Conservation (phyloP, 73 alveolate genomes). For the Uronychia binucleata region DNA sequence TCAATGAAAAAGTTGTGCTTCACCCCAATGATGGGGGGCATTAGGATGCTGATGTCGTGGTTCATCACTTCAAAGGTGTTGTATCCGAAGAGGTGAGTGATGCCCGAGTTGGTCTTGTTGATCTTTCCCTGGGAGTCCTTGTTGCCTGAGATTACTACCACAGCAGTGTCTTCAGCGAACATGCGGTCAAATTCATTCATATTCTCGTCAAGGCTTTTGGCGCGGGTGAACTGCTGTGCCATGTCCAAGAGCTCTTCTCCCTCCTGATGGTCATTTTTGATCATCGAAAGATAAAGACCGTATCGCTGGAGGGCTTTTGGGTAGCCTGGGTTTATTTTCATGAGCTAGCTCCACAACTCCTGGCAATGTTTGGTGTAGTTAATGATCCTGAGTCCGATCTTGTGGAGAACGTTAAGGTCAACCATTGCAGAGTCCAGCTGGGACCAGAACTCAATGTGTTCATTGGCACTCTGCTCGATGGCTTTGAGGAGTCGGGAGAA, state of each 20-base stretch:
- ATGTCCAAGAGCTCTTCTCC: constrained; percentile 27
- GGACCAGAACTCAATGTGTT: constrained; percentile 57
- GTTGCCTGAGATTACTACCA: constrained; percentile 42
- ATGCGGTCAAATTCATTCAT: constrained; percentile 42
- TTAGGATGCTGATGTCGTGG: constrained; percentile 45
- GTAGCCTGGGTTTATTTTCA: constrained; percentile 42
- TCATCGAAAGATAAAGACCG: constrained; percentile 35
- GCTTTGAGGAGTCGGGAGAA: constrained; percentile 32
- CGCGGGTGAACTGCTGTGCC: constrained; percentile 19
- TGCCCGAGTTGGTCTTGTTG: constrained; percentile 44
- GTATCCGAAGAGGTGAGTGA: constrained; percentile 37
- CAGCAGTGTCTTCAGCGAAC: constrained; percentile 58
- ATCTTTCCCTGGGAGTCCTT: constrained; percentile 46
- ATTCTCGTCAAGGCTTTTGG: constrained; percentile 32
- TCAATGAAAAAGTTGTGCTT: constrained; percentile 47
- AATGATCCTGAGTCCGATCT: constrained; percentile 42
- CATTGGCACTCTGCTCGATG: constrained; percentile 40
- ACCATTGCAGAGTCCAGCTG: constrained; percentile 43
- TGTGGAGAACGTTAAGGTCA: constrained; percentile 46
- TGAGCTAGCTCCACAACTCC: constrained; percentile 39
- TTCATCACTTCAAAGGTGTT: constrained; percentile 37
- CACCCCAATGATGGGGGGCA: constrained; percentile 45
- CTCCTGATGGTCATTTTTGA: constrained; percentile 30
- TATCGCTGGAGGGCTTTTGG: constrained; percentile 51
- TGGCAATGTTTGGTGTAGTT: constrained; percentile 28